Percentiles rank a stretch among this genome's conserved stretches.
Conservation (phyloP, 2,329 filamentous ascomycete genomes). For the Macrophomina phaseolina region DNA sequence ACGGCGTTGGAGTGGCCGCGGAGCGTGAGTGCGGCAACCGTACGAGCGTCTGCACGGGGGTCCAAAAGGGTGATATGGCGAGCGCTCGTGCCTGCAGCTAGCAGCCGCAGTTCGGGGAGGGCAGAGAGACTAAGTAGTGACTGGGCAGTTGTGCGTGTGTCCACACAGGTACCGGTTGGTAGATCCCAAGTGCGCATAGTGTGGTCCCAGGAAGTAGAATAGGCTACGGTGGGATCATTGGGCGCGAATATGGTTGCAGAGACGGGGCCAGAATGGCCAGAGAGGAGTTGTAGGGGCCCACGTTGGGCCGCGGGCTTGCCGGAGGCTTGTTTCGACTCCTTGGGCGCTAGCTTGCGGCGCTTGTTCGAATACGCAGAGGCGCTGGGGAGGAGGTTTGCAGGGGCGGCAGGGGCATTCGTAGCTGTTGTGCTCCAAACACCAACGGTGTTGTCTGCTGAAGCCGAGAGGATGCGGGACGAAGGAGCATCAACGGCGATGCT, state of each 20-base stretch:
- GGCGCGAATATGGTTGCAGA: conserved; percentile 85
- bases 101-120: conserved; percentile 67
- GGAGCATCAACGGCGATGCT: conserved; percentile 74
- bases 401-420: conserved; percentile 74
- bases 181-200: conserved; percentile 90
- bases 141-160: conserved; percentile 82
- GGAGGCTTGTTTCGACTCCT: conserved; percentile 61
- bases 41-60: conserved; percentile 76
- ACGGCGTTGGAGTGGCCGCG: conserved; percentile 83
- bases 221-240: conserved; percentile 83
- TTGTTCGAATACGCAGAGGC: conserved; percentile 70
- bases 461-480: conserved; percentile 80
- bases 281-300: conserved; percentile 77
- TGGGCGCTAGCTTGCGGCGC: conserved; percentile 69
- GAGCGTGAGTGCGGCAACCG: conserved; percentile 86
- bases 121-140: conserved; percentile 80
- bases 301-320: conserved; percentile 71
- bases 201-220: conserved; percentile 91
- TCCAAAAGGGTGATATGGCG: conserved; percentile 93
- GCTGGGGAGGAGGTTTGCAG: conserved; percentile 70
- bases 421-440: conserved; percentile 90
- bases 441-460: conserved; percentile 80
- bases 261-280: conserved; percentile 74
- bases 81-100: conserved; percentile 79
- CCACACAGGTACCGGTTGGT: conserved; percentile 77